Evolutionary conservation across 441 rosid genomes (phyloP), one percentile per base, ranked within the genome.

Genomic region (Populus trichocarpa): DNA sequence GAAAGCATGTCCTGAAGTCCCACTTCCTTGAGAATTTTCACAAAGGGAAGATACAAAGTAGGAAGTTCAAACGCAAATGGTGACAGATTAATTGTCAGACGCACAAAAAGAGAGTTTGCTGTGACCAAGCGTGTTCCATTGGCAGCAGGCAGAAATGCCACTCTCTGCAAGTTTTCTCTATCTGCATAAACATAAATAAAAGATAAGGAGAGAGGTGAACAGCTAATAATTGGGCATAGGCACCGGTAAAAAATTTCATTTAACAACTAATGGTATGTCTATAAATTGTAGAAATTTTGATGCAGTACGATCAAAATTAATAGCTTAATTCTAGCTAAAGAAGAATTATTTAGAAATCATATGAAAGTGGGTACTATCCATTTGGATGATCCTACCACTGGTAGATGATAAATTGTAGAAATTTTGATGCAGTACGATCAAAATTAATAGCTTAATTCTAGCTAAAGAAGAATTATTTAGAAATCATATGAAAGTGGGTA

Each of bases 11-110:
- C 97, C 80, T 92, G 93, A 81, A 94, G 98, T 72, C 98, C 99
- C 87, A 96, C 84, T 81, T 92, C 95, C 86, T 90, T 92, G 35
- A 96, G 98, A 84, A 92, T 85, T 81, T 92, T 92, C 81, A 93
- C 79, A 80, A 84, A 96, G 75, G 97, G 98, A 83, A 94, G 98
- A 84, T 92, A 94, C 23, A 81, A 79, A 81, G 91, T 78, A 80
- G 98, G 97, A 79, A 96, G 99, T 81, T 93, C 99, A 84, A 94
- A 96, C 50, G 98, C 98, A 84, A 96, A 94, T 65, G 99, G 99
- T 53, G 99, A 95, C 84, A 96, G 84, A 79, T 94, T 94, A 77
- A 94, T 84, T 20, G 96, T 84, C 73, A 96, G 85, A 78, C 89
- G 98, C 73, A 84, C 95, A 82, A 96, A 96, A 75, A 94, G 98